Percentiles rank a stretch among this genome's conserved stretches.
Conservation (phyloP, 2,329 filamentous ascomycete species). For the Allantophomopsis cytisporea region DNA sequence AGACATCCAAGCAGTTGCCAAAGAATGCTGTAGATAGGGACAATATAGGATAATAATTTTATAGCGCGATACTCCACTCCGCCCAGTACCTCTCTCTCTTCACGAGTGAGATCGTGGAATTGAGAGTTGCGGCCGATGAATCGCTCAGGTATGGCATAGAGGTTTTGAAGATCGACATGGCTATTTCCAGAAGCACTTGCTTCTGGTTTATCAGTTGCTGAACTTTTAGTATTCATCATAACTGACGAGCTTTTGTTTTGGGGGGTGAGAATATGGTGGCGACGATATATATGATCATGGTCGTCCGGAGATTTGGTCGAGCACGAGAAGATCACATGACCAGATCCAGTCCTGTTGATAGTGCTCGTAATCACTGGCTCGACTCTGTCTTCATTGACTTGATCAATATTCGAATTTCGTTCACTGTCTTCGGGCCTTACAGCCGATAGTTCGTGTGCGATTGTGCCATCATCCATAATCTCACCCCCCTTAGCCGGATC, state of each 20-base stretch:
- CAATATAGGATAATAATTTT: constrained; percentile 40
- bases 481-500: neutral
- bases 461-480: neutral
- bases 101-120: constrained; percentile 35
- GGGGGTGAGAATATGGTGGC: neutral
- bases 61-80: constrained; percentile 52
- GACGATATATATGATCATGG: too few species aligned
- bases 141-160: neutral
- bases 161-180: constrained; percentile 8
- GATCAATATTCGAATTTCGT: neutral
- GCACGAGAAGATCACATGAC: neutral
- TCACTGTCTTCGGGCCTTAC: neutral
- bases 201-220: neutral
- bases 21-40: constrained; percentile 43
- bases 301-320: neutral
- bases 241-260: neutral
- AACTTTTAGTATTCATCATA: neutral
- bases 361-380: neutral
- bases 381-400: neutral
- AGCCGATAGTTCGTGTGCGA: neutral
- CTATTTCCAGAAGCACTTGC: neutral
- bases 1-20: constrained; percentile 46
- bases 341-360: neutral
- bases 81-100: constrained; percentile 42
- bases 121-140: constrained; percentile 35